Evolutionary conservation across 768 basidiomycete species (phyloP).

Genomic region (Leccinellum albellum): DNA sequence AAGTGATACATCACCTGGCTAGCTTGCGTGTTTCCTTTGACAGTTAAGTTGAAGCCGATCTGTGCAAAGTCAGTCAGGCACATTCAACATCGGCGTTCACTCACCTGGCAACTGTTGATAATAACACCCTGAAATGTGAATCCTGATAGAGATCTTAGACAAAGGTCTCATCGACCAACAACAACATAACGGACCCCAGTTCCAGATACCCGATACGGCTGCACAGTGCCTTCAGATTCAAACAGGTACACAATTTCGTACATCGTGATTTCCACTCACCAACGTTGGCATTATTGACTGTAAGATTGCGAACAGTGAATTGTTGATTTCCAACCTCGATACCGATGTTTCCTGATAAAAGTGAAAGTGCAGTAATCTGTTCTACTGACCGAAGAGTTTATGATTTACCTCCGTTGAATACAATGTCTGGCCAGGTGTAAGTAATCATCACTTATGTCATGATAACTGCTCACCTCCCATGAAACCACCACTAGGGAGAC

Average conservation of each 20-base stretch:
- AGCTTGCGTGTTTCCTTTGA: slow-evolving; percentile 32
- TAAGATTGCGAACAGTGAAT: slow-evolving; percentile 66
- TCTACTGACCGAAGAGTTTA: slow-evolving; percentile 8
- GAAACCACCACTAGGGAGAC: slow-evolving; percentile 38
- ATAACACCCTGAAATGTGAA: slow-evolving; percentile 53
- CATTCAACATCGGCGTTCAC: neutral
- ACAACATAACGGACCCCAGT: slow-evolving; percentile 35
- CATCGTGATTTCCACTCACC: slow-evolving; percentile 23
- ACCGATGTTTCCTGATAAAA: slow-evolving; percentile 45
- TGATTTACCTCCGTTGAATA: slow-evolving; percentile 41
- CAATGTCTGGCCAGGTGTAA: slow-evolving; percentile 36
- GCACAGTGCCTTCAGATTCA: slow-evolving; percentile 8
- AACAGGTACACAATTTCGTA: neutral
- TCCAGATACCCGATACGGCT: slow-evolving; percentile 35
- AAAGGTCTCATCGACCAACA: neutral
- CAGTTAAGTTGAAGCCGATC: slow-evolving; percentile 45
- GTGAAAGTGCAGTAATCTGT: slow-evolving; percentile 32
- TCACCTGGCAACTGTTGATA: slow-evolving; percentile 37
- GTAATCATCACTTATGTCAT: neutral
- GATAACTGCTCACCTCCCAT: slow-evolving; percentile 47
- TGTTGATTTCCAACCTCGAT: slow-evolving; percentile 80
- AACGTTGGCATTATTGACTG: slow-evolving; percentile 43
- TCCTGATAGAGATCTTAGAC: slow-evolving; percentile 24
- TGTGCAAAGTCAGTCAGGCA: neutral
- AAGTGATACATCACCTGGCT: slow-evolving; percentile 28